phyloP scores from a whole-genome alignment of 768 basidiomycete species.

The Psilocybe cyanescens region DNA sequence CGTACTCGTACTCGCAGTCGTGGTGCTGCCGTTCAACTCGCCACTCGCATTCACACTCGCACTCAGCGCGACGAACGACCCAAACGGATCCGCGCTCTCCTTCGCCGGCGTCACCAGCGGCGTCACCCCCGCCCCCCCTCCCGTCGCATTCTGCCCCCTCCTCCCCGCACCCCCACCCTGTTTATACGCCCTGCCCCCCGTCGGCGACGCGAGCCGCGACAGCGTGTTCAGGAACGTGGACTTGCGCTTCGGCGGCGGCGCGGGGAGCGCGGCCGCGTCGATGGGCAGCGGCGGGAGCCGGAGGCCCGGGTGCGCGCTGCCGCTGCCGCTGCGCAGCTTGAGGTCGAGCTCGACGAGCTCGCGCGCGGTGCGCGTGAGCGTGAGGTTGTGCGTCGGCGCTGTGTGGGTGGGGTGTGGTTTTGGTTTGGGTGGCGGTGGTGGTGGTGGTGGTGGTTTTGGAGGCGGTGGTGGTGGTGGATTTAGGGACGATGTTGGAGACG shows the following conservation, averaged over 20 bases:
- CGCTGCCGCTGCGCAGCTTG: conserved; percentile 69
- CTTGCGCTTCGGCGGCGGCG: conserved; percentile 72
- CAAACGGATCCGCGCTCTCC: conserved; percentile 69
- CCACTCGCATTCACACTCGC: too few relatives aligned
- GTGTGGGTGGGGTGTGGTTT: conserved; percentile 5
- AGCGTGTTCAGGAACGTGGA: conserved; percentile 87
- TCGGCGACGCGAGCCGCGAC: conserved; percentile 79
- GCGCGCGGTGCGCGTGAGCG: conserved; percentile 75
- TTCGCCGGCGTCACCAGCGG: conserved; percentile 55
- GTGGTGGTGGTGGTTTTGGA: too few relatives aligned
- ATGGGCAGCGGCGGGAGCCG: conserved; percentile 67
- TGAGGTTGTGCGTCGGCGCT: conserved; percentile 92
- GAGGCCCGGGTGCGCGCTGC: conserved; percentile 53
- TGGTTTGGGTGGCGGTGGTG: too few relatives aligned
- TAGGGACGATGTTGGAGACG: too few relatives aligned
- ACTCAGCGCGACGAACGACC: conserved; percentile 34
- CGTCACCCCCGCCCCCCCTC: conserved; percentile 38
- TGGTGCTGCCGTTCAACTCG: too few relatives aligned
- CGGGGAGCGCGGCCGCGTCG: conserved; percentile 55
- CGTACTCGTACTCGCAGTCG: too few relatives aligned
- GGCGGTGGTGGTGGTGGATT: too few relatives aligned
- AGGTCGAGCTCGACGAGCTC: conserved; percentile 84
- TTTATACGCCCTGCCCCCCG: conserved; percentile 49
- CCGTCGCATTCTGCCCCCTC: conserved; percentile 27
- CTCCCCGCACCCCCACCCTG: conserved; percentile 27